Evolutionary conservation across 225 moss, liverwort and hornwort genomes (phyloP), one percentile per base, ranked within the genome.

Genomic region (Polytrichum commune): DNA sequence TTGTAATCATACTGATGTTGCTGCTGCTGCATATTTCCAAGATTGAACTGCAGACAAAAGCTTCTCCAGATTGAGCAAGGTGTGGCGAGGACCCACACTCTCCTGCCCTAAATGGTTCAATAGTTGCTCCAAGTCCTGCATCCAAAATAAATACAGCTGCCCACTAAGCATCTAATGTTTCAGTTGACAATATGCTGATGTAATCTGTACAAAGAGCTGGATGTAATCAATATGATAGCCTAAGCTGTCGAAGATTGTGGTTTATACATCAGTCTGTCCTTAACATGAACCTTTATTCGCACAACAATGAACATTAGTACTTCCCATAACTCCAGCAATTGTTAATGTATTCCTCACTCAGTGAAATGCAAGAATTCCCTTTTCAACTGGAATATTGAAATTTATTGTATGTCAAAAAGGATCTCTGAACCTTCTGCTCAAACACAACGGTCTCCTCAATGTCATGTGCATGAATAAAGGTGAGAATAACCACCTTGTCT

Each of bases 121-220:
- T 67, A 98, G 89, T 82, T 98, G 98, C 85, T 98, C 98, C 83
- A 98, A 84, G 81, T 95, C 89, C 98, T 98, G 94, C 79, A 83
- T 58, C 26, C 61, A 29, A 55, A 28, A 63, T 18, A 33, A 55
- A 33, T 69, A 58, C 32, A 60, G 30, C 72, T 55, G 25, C 33
- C 33, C 33, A 33, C 7, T 33, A 33, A 33, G 33, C 33, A 33
- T 8, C 33, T 33, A 33, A 33, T 33, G 38, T 46, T 46, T 13
- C 38, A 13, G 13, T 46, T 46, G 3, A 13, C 4, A 3, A 46
- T 46, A 3, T 46, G 38, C 38, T 7, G 13, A 13, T 13, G 38
- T 46, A 46, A 13, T 46, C 38, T 13, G 13, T 10, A 46, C 2
- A 10, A 46, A 13, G 38, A 46, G 13, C 38, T 46, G 38, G 13